These are phyloP conservation scores for Aspergillus hortae DNA, from an alignment of 2,329 filamentous ascomycete genomes.

Conservation along the genomic window DNA sequence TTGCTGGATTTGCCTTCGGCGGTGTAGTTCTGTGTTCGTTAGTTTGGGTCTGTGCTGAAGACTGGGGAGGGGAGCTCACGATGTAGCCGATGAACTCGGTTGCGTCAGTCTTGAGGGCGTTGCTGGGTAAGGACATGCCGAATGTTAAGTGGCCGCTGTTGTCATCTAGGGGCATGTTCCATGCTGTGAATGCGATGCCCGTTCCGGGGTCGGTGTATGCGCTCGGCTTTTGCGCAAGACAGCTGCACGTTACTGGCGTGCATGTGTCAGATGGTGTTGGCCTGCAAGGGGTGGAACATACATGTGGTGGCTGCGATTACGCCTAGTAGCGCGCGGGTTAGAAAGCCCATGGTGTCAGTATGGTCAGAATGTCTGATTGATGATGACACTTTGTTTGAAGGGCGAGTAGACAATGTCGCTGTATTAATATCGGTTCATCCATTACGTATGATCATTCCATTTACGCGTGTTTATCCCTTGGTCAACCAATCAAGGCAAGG, in stretches of 20 bases:
- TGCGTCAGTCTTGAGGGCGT: conserved; percentile 3
- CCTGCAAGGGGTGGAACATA: neutral
- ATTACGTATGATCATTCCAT: no score
- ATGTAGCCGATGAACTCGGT: conserved; percentile 8
- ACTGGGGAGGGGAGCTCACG: neutral
- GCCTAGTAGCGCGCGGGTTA: no score
- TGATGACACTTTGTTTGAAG: no score
- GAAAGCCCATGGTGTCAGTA: no score
- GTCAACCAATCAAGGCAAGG: no score
- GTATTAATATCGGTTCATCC: no score
- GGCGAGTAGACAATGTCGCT: no score
- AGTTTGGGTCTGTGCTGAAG: neutral
- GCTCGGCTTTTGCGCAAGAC: neutral
- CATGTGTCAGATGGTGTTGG: neutral
- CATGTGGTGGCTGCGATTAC: neutral
- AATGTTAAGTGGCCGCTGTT: conserved; percentile 3
- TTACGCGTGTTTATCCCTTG: no score
- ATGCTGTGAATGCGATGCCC: conserved; percentile 1
- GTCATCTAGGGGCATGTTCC: neutral
- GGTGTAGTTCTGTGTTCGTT: neutral
- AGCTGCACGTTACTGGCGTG: neutral
- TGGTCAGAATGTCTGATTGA: no score
- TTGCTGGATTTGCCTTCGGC: neutral
- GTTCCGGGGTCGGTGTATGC: neutral
- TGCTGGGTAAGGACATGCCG: conserved; percentile 3